Conservation (phyloP, 164 flowering plant species). For the Paratinospora sagittata region DNA sequence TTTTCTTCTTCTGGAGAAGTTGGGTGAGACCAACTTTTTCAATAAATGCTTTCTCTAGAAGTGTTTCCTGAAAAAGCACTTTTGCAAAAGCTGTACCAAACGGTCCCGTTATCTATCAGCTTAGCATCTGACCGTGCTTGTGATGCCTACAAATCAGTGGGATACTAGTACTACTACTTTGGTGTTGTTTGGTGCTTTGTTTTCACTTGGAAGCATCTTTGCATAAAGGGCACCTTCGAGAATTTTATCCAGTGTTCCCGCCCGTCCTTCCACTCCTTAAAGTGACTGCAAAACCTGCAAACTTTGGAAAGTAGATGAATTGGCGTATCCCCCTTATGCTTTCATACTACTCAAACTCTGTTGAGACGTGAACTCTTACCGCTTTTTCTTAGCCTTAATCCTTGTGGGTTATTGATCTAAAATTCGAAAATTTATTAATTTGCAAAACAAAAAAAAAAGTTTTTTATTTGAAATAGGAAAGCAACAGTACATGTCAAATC, state of each 20-base stretch:
- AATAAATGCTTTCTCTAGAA: no score
- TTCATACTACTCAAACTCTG: not conserved
- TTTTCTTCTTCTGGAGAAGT: no score
- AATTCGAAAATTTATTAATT: not conserved
- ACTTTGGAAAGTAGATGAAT: not conserved
- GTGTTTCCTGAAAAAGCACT: no score
- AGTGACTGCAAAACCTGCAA: not conserved
- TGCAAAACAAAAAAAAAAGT: not conserved
- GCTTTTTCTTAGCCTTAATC: not conserved
- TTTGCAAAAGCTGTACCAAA: no score
- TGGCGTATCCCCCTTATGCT: not conserved
- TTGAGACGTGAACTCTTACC: not conserved
- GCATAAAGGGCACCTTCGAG: not conserved
- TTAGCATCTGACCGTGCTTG: not conserved
- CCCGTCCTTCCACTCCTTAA: not conserved
- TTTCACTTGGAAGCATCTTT: not conserved
- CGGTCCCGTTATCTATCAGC: not conserved
- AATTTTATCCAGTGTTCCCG: not conserved
- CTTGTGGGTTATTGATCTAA: not conserved
- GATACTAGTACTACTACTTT: not conserved
- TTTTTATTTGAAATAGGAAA: not conserved
- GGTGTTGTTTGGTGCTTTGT: not conserved
- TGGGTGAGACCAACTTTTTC: no score
- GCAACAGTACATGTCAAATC: not conserved
- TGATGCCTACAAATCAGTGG: no score